Conservation (phyloP, 805 yeast species). For the Metschnikowia shivogae region DNA sequence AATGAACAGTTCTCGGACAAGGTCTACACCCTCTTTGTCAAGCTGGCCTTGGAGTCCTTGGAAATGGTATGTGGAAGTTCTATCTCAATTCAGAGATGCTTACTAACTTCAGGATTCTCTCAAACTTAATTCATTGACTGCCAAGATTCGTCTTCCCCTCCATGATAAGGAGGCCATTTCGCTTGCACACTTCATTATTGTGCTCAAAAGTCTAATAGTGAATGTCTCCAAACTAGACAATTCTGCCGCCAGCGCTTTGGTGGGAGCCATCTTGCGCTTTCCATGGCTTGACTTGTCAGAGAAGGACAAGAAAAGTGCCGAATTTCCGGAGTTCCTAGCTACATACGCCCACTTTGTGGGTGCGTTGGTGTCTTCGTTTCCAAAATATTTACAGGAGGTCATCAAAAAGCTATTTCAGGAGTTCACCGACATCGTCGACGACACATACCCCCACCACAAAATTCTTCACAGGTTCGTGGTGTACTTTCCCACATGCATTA, state of each 20-base stretch:
- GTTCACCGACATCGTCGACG: slow-evolving; percentile 35
- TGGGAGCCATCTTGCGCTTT: slow-evolving; percentile 59
- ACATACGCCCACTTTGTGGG: slow-evolving; percentile 68
- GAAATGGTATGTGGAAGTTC: slow-evolving; percentile 44
- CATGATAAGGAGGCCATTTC: slow-evolving; percentile 53
- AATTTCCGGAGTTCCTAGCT: slow-evolving; percentile 35
- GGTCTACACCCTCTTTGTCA: slow-evolving; percentile 46
- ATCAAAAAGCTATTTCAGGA: slow-evolving; percentile 62
- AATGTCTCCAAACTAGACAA: slow-evolving; percentile 69
- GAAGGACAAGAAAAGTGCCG: slow-evolving; percentile 14
- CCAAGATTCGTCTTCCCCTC: slow-evolving; percentile 53
- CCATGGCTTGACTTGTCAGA: slow-evolving; percentile 54
- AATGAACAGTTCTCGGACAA: slow-evolving; percentile 29
- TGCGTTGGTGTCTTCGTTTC: slow-evolving; percentile 78
- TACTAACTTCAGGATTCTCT: slow-evolving; percentile 37
- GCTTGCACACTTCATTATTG: slow-evolving; percentile 46
- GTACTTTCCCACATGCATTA: slow-evolving; percentile 78
- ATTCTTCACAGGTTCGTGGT: slow-evolving; percentile 60
- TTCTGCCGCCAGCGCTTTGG: slow-evolving; percentile 46
- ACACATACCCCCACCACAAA: slow-evolving; percentile 47
- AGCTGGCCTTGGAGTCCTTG: slow-evolving; percentile 65
- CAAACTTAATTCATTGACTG: slow-evolving; percentile 56
- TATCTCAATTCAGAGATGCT: too few species aligned
- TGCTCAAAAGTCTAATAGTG: slow-evolving; percentile 55
- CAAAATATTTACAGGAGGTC: slow-evolving; percentile 89